Evolutionary conservation across 2,329 filamentous ascomycete genomes (phyloP).

Genomic region (Iodosphaeria phyllophila): DNA sequence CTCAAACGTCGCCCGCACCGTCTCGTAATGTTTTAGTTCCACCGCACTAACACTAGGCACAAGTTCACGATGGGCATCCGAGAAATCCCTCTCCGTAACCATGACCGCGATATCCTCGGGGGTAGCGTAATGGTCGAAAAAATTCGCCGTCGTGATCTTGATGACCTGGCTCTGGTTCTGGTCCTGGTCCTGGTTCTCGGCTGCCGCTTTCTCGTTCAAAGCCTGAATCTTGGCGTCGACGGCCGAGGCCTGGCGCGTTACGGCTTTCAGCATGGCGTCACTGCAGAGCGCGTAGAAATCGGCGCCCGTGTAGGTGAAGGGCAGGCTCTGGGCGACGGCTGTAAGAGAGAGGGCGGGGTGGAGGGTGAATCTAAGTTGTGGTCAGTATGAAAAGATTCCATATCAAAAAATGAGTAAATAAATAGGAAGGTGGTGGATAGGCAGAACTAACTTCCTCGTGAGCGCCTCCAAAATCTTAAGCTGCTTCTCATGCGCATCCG

Average conservation of each 20-base stretch:
- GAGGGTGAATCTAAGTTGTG: slow-evolving; percentile 71
- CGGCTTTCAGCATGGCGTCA: slow-evolving; percentile 96
- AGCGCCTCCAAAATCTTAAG: slow-evolving; percentile 83
- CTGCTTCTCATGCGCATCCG: slow-evolving; percentile 93
- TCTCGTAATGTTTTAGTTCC: slow-evolving; percentile 80
- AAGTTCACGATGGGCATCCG: slow-evolving; percentile 62
- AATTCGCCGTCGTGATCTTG: slow-evolving; percentile 83
- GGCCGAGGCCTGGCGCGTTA: slow-evolving; percentile 69
- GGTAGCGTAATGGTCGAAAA: slow-evolving; percentile 82
- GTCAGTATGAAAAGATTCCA: no score
- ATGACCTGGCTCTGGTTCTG: no score
- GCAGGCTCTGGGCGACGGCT: slow-evolving; percentile 56
- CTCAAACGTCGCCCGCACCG: slow-evolving; percentile 70
- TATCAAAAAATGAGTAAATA: background rate
- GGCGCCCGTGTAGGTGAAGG: slow-evolving; percentile 92
- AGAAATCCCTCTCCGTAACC: slow-evolving; percentile 79
- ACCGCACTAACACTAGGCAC: slow-evolving; percentile 88
- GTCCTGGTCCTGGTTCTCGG: slow-evolving; percentile 21
- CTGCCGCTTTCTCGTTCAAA: slow-evolving; percentile 34
- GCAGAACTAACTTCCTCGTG: slow-evolving; percentile 71
- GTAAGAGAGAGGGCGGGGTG: slow-evolving; percentile 60
- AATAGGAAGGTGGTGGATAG: background rate
- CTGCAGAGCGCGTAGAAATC: slow-evolving; percentile 96
- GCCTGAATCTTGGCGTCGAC: slow-evolving; percentile 70
- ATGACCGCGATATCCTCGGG: slow-evolving; percentile 70